Base-by-base conservation (phyloP, 1,139 yeast species). In the Scheffersomyces illinoinensis region DNA sequence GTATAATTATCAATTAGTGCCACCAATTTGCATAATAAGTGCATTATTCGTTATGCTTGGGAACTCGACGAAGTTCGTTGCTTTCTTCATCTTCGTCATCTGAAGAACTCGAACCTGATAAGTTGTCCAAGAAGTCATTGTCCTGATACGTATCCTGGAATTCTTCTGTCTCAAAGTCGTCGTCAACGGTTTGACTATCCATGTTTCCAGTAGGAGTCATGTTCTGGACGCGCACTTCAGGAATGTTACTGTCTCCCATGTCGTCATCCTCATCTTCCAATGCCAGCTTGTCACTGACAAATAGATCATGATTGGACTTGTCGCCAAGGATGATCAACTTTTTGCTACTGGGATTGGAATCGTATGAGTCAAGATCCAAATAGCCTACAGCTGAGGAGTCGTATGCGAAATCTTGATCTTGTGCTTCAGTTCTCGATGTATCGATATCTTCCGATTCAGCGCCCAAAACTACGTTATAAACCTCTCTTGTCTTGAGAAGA, bases 381-480 rank as follows among this genome's bases (percentile, higher is more conserved):
- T 71, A 72, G 8, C 79, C 80, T n/a, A 74, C 77, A 2, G 75
- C 66, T 8, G 76, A 71, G 18, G 78, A 67, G 56, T 76, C 80
- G 62, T 75, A 76, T 2, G 76, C 79, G 61, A 57, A 63, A 21
- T 64, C 62, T 17, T 62, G 61, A 46, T 62, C 66, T 39, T 59
- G 58, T 7, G 61, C 64, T 5, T 60, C 61, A 17, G 62, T 64
- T 12, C 59, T 18, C 33, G 58, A 14, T 4, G 53, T 50, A 57
- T 39, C 58, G 58, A 48, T 54, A 23, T 63, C 67, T 10, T 66
- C 75, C 14, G 72, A 72, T 50, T 77, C 80, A 2, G 81, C 77
- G 1, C 85, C 85, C 47, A 81, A 68, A 0, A 81, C 83, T 8
- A 77, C 83, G 62, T 81, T 81, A 59, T 81, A 81, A 39, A 80